Base-by-base conservation (phyloP, 192 early-diverging fungal species). In the Entomortierella lignicola region DNA sequence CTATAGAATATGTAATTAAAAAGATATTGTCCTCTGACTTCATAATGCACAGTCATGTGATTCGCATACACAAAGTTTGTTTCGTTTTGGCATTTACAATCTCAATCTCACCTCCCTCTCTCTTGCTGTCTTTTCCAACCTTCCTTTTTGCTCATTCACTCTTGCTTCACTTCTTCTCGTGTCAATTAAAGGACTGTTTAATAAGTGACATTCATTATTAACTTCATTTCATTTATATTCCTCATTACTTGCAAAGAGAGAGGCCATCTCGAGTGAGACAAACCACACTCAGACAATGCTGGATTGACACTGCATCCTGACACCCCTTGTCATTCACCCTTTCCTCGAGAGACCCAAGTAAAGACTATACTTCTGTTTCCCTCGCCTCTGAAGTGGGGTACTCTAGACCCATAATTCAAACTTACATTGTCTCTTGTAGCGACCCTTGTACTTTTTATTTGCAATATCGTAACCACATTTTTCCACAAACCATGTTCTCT, bases 401-500 rank as follows among this genome's bases (percentile, higher is more conserved):
- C 10, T 37, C 10, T 10, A 7, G 10, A 37, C 10, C 34, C 10
- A 7, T 37, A 37, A 7, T 37, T 27, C n/a, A n/a, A n/a, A n/a
- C n/a, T n/a, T n/a, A n/a, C n/a, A n/a, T n/a, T n/a, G n/a, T n/a
- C n/a, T n/a, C n/a, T n/a, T n/a, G n/a, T n/a, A n/a, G 7, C 50
- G 7, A 10, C 29, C 20, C 15, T 56, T 34, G 26, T 56, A 7
- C 44, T 20, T 47, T 47, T 20, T 47, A n/a, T n/a, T n/a, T n/a
- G n/a, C n/a, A n/a, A n/a, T n/a, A n/a, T 12, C 42, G 10, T 44
- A 8, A 12, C 10, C 42, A 12, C 42, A 17, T 44, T 8, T 11
- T 8, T 23, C 31, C 18, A 29, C 31, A 43, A 47, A 29, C 59
- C 52, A 79, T 79, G 75, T 79, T 79, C 43, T 60, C 21, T 52